Percentiles rank a stretch among this genome's conserved stretches.
Conservation (phyloP, 139 green algal genomes). For the Diplosphaera chodatii region DNA sequence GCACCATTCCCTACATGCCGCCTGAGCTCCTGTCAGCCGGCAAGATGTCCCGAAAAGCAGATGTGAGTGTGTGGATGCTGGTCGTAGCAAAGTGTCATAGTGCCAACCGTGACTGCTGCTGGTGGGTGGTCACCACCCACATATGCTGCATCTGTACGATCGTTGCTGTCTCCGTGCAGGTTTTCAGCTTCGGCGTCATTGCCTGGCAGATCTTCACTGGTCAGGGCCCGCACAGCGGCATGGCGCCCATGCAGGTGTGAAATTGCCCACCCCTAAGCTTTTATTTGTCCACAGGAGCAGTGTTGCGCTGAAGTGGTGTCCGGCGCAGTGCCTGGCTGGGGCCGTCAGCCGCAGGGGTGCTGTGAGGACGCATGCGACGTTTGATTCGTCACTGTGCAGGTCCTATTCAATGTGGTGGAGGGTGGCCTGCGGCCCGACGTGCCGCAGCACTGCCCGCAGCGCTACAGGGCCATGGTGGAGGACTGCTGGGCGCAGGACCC, state of each 20-base stretch:
- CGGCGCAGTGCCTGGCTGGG: no score
- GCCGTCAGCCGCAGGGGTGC: no score
- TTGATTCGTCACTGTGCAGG: no score
- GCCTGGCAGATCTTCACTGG: background rate
- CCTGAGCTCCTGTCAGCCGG: conserved; percentile 28
- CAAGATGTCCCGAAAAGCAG: conserved; percentile 17
- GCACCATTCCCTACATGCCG: conserved; percentile 35
- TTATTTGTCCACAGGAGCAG: no score
- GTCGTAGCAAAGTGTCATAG: no score
- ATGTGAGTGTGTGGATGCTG: conserved; percentile 23
- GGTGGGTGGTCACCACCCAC: no score
- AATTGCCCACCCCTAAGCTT: no score
- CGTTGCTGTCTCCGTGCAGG: no score
- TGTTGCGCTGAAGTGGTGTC: no score
- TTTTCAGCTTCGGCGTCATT: background rate
- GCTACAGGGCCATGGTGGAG: conserved; percentile 23
- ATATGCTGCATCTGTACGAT: no score
- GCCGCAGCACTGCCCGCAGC: conserved; percentile 16
- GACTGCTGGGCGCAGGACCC: conserved; percentile 21
- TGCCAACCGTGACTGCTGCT: no score
- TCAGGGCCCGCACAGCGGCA: background rate
- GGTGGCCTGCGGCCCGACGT: conserved; percentile 17
- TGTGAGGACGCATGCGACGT: no score
- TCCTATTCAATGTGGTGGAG: conserved; percentile 34
- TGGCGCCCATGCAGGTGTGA: background rate